Conservation (phyloP, 495 filamentous ascomycete genomes). For the Penicillium tannophilum region DNA sequence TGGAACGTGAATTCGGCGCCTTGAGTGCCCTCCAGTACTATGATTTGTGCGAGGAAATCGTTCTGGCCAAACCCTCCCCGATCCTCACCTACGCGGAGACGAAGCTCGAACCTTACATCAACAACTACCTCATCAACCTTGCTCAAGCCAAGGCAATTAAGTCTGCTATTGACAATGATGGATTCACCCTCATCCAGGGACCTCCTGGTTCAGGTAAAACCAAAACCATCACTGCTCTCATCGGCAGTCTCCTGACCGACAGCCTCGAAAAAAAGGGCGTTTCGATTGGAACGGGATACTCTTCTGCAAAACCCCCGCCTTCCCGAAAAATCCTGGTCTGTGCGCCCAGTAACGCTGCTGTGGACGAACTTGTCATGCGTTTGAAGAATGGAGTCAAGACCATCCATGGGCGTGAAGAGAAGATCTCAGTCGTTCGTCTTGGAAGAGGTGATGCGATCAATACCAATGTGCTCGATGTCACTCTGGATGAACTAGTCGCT, state of each 20-base stretch:
- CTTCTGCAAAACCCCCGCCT: slow-evolving; percentile 29
- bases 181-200: slow-evolving; percentile 93
- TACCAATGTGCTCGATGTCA: slow-evolving; percentile 84
- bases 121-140: slow-evolving; percentile 79
- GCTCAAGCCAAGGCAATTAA: slow-evolving; percentile 93
- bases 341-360: slow-evolving; percentile 95
- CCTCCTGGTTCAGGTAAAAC: slow-evolving; percentile 97
- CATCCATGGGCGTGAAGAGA: slow-evolving; percentile 65
- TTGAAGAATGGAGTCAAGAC: slow-evolving; percentile 88
- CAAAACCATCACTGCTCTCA: slow-evolving; percentile 96
- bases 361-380: slow-evolving; percentile 93
- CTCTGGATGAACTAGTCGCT: slow-evolving; percentile 88
- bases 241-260: slow-evolving; percentile 78
- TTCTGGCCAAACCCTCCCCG: slow-evolving; percentile 84
- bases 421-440: slow-evolving; percentile 83
- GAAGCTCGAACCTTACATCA: slow-evolving; percentile 63
- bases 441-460: slow-evolving; percentile 94
- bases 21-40: slow-evolving; percentile 90
- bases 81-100: slow-evolving; percentile 76
- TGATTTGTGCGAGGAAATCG: slow-evolving; percentile 88
- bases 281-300: slow-evolving; percentile 19
- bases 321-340: slow-evolving; percentile 90
- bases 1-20: slow-evolving; percentile 94
- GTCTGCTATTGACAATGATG: slow-evolving; percentile 90
- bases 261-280: slow-evolving; percentile 47